Evolutionary conservation across 257 asterid genomes (phyloP).

Genomic region (Paulownia fortunei): DNA sequence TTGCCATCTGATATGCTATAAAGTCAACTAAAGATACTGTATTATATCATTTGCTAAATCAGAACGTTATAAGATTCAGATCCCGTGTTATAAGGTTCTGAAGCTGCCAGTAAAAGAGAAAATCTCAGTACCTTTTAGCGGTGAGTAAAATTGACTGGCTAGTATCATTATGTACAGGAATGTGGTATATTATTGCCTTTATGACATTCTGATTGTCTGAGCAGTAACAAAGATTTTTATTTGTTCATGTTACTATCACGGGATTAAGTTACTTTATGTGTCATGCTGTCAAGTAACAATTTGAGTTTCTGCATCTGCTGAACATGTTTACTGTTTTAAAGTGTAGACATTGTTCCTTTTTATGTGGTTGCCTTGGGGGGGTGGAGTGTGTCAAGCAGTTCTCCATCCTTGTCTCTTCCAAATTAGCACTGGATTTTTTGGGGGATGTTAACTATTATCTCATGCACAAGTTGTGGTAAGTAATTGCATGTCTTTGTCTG

Average conservation of each 20-base stretch:
- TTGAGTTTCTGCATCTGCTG: background rate
- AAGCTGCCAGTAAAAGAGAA: constrained; percentile 54
- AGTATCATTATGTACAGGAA: constrained; percentile 6
- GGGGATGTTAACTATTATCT: background rate
- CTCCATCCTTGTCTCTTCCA: background rate
- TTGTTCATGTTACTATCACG: background rate
- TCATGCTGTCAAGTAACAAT: background rate
- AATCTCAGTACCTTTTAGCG: constrained; percentile 47
- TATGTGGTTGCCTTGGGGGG: background rate
- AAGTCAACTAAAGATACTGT: constrained; percentile 64
- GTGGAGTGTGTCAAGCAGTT: constrained; percentile 13
- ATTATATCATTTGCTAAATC: constrained; percentile 51
- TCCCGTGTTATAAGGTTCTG: constrained; percentile 45
- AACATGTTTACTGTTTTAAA: constrained; percentile 6
- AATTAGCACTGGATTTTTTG: background rate
- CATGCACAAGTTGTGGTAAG: background rate
- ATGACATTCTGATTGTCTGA: background rate
- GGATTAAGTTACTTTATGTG: background rate
- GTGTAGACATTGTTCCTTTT: background rate
- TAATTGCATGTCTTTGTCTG: background rate
- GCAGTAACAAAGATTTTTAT: constrained; percentile 7
- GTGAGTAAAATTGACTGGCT: constrained; percentile 55
- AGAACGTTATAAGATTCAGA: constrained; percentile 41
- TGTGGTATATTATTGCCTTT: constrained; percentile 19
- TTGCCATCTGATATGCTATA: constrained; percentile 61